Evolutionary conservation across 306 rosid genomes (phyloP).

Genomic region (Alnus rubra): DNA sequence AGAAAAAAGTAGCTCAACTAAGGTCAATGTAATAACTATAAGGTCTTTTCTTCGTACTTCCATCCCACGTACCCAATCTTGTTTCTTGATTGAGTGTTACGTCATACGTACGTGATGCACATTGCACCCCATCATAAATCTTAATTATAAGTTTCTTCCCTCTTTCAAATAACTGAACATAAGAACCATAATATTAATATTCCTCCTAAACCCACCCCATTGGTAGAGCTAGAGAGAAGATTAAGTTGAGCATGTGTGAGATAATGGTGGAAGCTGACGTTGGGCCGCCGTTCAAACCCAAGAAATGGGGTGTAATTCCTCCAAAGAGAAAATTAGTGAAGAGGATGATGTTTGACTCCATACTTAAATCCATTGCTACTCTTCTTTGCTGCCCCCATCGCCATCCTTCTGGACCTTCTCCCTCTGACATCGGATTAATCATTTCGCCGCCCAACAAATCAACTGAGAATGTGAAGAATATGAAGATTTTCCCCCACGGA

Average conservation of each 20-base stretch:
- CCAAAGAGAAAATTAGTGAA: slow-evolving; percentile 26
- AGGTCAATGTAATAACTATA: no score
- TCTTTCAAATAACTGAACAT: no score
- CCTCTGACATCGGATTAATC: neutral
- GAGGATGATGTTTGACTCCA: slow-evolving; percentile 17
- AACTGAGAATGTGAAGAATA: neutral
- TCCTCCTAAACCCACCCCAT: neutral
- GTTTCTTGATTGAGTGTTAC: no score
- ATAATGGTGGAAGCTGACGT: slow-evolving; percentile 12
- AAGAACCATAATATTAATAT: no score
- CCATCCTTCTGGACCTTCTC: neutral
- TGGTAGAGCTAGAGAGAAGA: slow-evolving; percentile 16
- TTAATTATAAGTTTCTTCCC: no score
- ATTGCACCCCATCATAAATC: no score
- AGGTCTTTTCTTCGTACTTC: no score
- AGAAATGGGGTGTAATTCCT: slow-evolving; percentile 35
- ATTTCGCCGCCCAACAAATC: neutral
- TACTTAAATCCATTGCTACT: neutral
- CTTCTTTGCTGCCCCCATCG: neutral
- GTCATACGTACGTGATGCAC: no score
- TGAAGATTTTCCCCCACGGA: neutral
- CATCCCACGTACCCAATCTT: no score
- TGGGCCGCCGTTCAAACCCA: slow-evolving; percentile 26
- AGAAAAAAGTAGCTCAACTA: no score
- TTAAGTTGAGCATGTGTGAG: neutral